Percentiles rank a stretch among this genome's conserved stretches.
phyloP scores from a whole-genome alignment of 202 grass and related monocot genomes.

The Sporobolus alterniflorus region DNA sequence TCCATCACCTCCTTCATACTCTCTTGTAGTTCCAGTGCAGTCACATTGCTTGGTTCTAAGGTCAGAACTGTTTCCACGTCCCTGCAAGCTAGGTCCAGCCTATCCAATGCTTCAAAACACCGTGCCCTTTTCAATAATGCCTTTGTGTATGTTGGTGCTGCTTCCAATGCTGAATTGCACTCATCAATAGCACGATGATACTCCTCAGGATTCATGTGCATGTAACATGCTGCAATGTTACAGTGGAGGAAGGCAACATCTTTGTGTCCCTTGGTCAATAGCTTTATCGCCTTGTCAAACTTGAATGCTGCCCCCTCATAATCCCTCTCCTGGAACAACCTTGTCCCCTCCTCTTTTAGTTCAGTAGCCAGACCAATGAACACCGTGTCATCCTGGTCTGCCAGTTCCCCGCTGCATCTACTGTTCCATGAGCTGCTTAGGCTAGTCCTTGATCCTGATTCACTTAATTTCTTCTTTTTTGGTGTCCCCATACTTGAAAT shows the following conservation, averaged over 20 bases:
- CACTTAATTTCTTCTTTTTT: constrained; percentile 57
- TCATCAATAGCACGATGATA: constrained; percentile 66
- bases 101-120: constrained; percentile 78
- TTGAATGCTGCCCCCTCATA: constrained; percentile 71
- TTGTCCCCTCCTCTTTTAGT: constrained; percentile 81
- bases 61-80: constrained; percentile 62
- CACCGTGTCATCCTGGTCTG: constrained; percentile 47
- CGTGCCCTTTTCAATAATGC: constrained; percentile 84
- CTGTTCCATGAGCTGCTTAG: constrained; percentile 41
- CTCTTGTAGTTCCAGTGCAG: constrained; percentile 71
- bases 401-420: constrained; percentile 37
- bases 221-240: constrained; percentile 86
- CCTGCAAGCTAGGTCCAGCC: constrained; percentile 66
- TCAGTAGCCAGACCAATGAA: constrained; percentile 55
- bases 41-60: constrained; percentile 78
- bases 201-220: constrained; percentile 80
- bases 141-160: constrained; percentile 69
- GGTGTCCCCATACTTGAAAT: constrained; percentile 67
- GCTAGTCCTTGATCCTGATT: constrained; percentile 51
- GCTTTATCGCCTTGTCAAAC: constrained; percentile 75
- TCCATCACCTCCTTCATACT: constrained; percentile 76
- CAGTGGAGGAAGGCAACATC: constrained; percentile 73
- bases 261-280: constrained; percentile 66
- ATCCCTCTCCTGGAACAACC: constrained; percentile 72
- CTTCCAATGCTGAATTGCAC: constrained; percentile 76